A percentile compares a stretch with the other conserved stretches of the same genome.
Conservation (phyloP, 1,284 basidiomycete species). For the Austroboletus olivaceoglutinosus region DNA sequence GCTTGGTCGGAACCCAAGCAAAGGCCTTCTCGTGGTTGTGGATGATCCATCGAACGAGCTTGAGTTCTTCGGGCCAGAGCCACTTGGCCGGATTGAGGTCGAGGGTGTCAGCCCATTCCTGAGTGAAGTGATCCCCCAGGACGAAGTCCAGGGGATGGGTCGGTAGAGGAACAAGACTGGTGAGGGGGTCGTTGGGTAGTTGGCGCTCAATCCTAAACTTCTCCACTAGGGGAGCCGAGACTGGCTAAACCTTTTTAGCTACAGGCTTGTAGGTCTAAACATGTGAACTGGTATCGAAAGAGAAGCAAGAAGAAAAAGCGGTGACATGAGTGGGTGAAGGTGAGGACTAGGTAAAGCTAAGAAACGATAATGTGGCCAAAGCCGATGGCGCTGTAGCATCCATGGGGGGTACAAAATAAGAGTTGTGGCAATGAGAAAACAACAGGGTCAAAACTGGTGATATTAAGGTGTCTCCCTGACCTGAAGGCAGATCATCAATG, state of each 20-base stretch:
- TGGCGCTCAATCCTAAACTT: neutral
- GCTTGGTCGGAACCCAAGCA: conserved; percentile 24
- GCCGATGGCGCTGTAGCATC: too few relatives aligned
- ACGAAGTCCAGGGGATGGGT: neutral
- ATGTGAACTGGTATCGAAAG: neutral
- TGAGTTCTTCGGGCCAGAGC: conserved; percentile 21
- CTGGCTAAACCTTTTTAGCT: neutral
- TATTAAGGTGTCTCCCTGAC: neutral
- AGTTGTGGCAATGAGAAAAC: too few relatives aligned
- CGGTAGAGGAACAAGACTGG: neutral
- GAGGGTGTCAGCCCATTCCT: neutral
- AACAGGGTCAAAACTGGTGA: too few relatives aligned
- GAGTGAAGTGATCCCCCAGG: neutral
- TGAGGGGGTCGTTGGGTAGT: neutral
- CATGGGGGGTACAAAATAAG: too few relatives aligned
- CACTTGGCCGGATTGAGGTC: conserved; percentile 5
- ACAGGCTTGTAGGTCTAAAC: conserved; percentile 2
- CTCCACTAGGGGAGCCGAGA: neutral
- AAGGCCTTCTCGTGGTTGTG: conserved; percentile 25
- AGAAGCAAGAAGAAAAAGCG: neutral
- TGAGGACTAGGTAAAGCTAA: neutral
- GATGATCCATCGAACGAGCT: conserved; percentile 28
- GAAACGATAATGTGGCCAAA: too few relatives aligned
- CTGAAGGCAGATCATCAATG: neutral
- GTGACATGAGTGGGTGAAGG: neutral